A percentile compares a stretch with the other conserved stretches of the same genome.
These are phyloP conservation scores for Chlorociboria aeruginascens DNA, from an alignment of 495 filamentous ascomycete genomes.

Conservation along the genomic window DNA sequence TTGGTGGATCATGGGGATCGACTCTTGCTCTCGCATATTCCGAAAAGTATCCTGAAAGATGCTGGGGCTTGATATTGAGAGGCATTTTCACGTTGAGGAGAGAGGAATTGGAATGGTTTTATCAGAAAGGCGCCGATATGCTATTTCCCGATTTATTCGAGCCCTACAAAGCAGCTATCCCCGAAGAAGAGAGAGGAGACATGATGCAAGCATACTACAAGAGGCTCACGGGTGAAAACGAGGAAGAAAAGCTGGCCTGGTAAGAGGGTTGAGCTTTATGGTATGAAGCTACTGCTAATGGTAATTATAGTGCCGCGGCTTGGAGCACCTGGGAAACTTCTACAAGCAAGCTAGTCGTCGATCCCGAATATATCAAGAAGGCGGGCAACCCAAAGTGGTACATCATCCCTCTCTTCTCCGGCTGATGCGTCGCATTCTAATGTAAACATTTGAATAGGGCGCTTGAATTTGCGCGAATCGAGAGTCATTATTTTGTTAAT, in stretches of 20 bases:
- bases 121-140: constrained; percentile 16
- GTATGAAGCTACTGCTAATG: not conserved
- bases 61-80: constrained; percentile 25
- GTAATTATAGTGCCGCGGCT: constrained; percentile 13
- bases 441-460: constrained; percentile 4
- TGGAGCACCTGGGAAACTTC: constrained; percentile 30
- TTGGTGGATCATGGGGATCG: constrained; percentile 37
- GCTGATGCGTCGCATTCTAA: not conserved
- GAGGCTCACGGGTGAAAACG: constrained; percentile 20
- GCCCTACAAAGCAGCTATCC: constrained; percentile 22
- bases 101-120: constrained; percentile 23
- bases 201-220: constrained; percentile 25
- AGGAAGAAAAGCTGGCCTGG: constrained; percentile 16
- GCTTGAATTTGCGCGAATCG: constrained; percentile 27
- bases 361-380: constrained; percentile 13
- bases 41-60: constrained; percentile 26
- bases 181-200: constrained; percentile 23
- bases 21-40: constrained; percentile 32
- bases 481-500: constrained; percentile 30
- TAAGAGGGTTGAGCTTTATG: not conserved
- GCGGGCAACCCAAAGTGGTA: constrained; percentile 26
- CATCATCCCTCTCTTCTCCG: not conserved
- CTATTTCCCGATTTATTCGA: constrained; percentile 33
- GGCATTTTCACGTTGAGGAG: constrained; percentile 29
- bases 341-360: constrained; percentile 20